A percentile compares a stretch with the other conserved stretches of the same genome.
Evolutionary conservation across 768 basidiomycete genomes (phyloP).

Genomic region (Harrya chromipes): DNA sequence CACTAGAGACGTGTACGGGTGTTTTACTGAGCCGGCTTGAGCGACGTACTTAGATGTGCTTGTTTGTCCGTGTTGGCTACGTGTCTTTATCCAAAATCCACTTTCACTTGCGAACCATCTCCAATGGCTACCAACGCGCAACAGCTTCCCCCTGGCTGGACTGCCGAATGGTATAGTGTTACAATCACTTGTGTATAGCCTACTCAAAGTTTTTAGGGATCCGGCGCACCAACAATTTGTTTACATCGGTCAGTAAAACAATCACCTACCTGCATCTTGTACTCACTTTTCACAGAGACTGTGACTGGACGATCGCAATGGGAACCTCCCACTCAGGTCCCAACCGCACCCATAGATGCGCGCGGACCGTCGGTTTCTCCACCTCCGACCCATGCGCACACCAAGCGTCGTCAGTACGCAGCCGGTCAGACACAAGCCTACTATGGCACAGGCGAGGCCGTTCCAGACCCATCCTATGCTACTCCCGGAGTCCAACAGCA

Average conservation of each 20-base stretch:
- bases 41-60: conserved; percentile 15
- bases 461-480: conserved; percentile 46
- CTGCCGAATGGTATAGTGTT: conserved; percentile 76
- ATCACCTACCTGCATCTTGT: neutral
- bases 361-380: conserved; percentile 45
- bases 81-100: conserved; percentile 14
- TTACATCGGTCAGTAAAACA: conserved; percentile 69
- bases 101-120: too few relatives aligned
- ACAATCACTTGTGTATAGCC: neutral
- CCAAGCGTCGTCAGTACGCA: conserved; percentile 89
- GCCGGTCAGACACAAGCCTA: conserved; percentile 91
- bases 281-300: conserved; percentile 55
- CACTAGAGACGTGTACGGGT: conserved; percentile 64
- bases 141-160: conserved; percentile 89
- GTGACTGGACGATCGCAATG: conserved; percentile 83
- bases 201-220: conserved; percentile 56
- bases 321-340: conserved; percentile 63
- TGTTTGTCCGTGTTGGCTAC: conserved; percentile 30
- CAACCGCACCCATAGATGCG: conserved; percentile 37
- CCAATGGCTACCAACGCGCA: conserved; percentile 49
- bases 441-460: conserved; percentile 51
- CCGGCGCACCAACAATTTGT: conserved; percentile 74
- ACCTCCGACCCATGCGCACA: conserved; percentile 39
- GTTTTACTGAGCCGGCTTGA: conserved; percentile 63
- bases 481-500: conserved; percentile 31